These are phyloP conservation scores for Colletotrichum godetiae DNA, from an alignment of 2,329 filamentous ascomycete species.

Conservation along the genomic window DNA sequence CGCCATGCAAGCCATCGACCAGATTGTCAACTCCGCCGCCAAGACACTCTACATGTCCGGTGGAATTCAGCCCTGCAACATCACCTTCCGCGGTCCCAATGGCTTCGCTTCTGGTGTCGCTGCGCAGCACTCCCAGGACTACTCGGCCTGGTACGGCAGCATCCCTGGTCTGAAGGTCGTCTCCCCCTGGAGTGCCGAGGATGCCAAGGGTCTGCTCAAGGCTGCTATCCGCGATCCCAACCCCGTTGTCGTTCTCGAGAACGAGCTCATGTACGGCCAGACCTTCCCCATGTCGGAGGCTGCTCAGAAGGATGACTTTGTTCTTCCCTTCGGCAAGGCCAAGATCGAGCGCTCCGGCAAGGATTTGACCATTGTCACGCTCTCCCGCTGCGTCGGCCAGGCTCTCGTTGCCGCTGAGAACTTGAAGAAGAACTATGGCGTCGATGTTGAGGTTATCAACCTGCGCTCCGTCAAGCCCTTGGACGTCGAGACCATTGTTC, in stretches of 20 bases:
- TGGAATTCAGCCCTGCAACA: slow-evolving; percentile 99
- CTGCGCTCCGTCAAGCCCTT: slow-evolving; percentile 97
- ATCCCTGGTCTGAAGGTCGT: slow-evolving; percentile 98
- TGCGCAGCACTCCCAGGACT: slow-evolving; percentile 99
- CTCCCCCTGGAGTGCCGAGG: slow-evolving; percentile 94
- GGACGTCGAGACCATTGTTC: slow-evolving; percentile 93
- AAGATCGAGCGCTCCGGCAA: slow-evolving; percentile 98
- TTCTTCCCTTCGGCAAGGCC: slow-evolving; percentile 97
- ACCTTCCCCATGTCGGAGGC: slow-evolving; percentile 97
- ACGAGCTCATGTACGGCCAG: slow-evolving; percentile 93
- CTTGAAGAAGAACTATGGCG: slow-evolving; percentile 95
- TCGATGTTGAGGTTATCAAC: slow-evolving; percentile 97
- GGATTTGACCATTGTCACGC: slow-evolving; percentile 93
- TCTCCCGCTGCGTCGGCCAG: slow-evolving; percentile 96
- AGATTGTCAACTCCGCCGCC: slow-evolving; percentile 98
- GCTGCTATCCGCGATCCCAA: slow-evolving; percentile 98
- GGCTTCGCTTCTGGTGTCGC: slow-evolving; percentile 96
- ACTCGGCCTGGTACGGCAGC: slow-evolving; percentile 98
- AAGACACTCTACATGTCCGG: slow-evolving; percentile 99
- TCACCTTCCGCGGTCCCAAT: slow-evolving; percentile 99
- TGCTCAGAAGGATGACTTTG: slow-evolving; percentile 95
- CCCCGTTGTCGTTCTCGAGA: slow-evolving; percentile 91
- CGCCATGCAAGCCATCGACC: slow-evolving; percentile 99
- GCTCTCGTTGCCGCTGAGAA: slow-evolving; percentile 87
- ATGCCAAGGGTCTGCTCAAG: slow-evolving; percentile 98